These are phyloP conservation scores for Rhodotorula sp. DNA, from an alignment of 1,284 basidiomycete genomes.

Conservation along the genomic window DNA sequence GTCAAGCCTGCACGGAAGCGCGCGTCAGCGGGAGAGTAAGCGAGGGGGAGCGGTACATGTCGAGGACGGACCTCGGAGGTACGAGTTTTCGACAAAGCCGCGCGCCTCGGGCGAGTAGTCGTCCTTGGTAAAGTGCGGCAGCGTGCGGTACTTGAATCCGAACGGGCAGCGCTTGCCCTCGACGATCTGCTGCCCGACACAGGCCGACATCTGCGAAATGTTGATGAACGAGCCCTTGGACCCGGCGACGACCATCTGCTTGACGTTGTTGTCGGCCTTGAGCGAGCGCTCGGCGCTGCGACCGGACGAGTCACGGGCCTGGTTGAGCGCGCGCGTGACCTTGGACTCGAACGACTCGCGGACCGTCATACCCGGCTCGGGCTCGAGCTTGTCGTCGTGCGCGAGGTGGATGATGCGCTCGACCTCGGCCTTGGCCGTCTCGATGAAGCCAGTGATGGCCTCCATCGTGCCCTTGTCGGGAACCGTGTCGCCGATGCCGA, in stretches of 20 bases:
- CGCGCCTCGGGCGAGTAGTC: conserved; percentile 98
- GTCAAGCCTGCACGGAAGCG: conserved; percentile 59
- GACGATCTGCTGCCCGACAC: conserved; percentile 97
- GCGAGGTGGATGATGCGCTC: conserved; percentile 71
- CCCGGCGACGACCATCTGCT: conserved; percentile 99
- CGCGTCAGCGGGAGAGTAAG: neutral
- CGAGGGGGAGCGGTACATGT: too few species aligned
- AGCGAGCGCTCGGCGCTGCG: conserved; percentile 91
- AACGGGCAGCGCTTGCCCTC: conserved; percentile 98
- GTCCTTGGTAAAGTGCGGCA: conserved; percentile 98
- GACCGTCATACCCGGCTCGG: conserved; percentile 96
- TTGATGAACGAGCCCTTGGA: conserved; percentile 87
- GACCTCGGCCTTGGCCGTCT: conserved; percentile 76
- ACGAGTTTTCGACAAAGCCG: conserved; percentile 99
- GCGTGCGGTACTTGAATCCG: conserved; percentile 92
- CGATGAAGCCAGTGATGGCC: conserved; percentile 80
- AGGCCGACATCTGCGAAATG: conserved; percentile 99
- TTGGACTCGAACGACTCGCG: conserved; percentile 96
- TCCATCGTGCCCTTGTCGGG: conserved; percentile 87
- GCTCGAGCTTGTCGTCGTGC: conserved; percentile 77
- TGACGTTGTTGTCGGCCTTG: conserved; percentile 99
- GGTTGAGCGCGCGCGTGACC: conserved; percentile 80
- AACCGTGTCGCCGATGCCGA: conserved; percentile 98
- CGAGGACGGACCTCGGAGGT: conserved; percentile 69
- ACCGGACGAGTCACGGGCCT: conserved; percentile 93